Evolutionary conservation across 257 asterid species (phyloP).

Genomic region (Primulina tabacum): DNA sequence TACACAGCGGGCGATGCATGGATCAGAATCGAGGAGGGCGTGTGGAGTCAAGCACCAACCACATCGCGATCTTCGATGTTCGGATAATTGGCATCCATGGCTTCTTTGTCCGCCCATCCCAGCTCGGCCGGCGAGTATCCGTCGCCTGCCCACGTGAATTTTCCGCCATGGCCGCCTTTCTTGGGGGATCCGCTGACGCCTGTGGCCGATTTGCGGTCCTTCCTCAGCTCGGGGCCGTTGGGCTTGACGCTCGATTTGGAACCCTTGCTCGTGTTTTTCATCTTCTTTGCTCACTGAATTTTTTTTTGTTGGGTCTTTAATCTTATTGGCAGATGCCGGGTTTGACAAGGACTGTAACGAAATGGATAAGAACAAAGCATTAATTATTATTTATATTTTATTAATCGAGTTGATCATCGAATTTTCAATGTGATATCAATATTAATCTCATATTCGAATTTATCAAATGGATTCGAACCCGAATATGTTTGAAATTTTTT

Average conservation of each 20-base stretch:
- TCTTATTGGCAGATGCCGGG: too few relatives aligned
- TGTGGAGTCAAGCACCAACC: neutral
- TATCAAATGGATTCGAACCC: too few relatives aligned
- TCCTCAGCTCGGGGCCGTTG: constrained; percentile 33
- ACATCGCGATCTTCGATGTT: constrained; percentile 54
- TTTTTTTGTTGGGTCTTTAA: too few relatives aligned
- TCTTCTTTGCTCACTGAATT: neutral
- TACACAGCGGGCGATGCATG: neutral
- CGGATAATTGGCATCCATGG: constrained; percentile 53
- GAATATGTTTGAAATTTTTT: too few relatives aligned
- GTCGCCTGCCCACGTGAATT: constrained; percentile 84
- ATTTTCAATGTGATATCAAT: too few relatives aligned
- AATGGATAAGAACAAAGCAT: too few relatives aligned
- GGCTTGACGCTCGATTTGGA: constrained; percentile 34
- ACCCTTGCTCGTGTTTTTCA: constrained; percentile 46
- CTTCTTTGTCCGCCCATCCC: constrained; percentile 34
- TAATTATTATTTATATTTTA: too few relatives aligned
- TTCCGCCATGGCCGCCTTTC: constrained; percentile 89
- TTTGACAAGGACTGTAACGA: too few relatives aligned
- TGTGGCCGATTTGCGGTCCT: constrained; percentile 59
- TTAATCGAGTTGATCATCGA: too few relatives aligned
- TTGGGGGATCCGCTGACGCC: constrained; percentile 76
- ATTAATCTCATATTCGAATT: too few relatives aligned
- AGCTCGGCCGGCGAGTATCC: constrained; percentile 61
- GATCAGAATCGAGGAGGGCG: neutral